These are phyloP conservation scores for Prunus campanulata DNA, from an alignment of 306 rosid species.

Conservation along the genomic window DNA sequence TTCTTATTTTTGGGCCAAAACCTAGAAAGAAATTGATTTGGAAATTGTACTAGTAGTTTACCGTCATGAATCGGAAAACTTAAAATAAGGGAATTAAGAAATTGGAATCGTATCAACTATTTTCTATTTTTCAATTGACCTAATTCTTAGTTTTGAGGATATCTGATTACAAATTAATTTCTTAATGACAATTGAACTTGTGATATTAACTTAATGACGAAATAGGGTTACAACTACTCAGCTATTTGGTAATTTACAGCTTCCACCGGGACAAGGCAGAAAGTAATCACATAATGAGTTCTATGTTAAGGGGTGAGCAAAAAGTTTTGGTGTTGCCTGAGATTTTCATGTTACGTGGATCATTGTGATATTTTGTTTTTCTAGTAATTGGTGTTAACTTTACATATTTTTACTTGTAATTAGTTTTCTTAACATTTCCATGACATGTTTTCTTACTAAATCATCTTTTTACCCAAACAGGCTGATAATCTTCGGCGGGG, in stretches of 20 bases:
- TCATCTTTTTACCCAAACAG: constrained; percentile 36
- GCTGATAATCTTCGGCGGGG: constrained; percentile 82
- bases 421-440: background rate
- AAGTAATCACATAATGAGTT: background rate
- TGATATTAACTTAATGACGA: no score
- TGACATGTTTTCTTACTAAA: constrained; percentile 12
- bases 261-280: background rate
- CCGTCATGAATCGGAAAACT: no score
- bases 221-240: background rate
- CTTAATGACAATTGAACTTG: no score
- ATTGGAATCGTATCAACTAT: no score
- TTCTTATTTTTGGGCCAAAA: no score
- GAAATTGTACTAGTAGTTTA: no score
- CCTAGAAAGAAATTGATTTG: no score
- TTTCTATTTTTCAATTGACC: fast-evolving
- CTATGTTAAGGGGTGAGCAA: background rate
- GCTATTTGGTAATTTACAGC: background rate
- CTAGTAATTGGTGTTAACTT: background rate
- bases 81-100: no score
- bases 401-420: background rate
- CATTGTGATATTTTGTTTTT: background rate
- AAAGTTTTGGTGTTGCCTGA: background rate
- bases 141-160: no score
- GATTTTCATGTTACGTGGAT: background rate
- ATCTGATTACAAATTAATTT: no score